Evolutionary conservation across 2,329 filamentous ascomycete genomes (phyloP).

Genomic region (Fusarium neocosmosporiellum): DNA sequence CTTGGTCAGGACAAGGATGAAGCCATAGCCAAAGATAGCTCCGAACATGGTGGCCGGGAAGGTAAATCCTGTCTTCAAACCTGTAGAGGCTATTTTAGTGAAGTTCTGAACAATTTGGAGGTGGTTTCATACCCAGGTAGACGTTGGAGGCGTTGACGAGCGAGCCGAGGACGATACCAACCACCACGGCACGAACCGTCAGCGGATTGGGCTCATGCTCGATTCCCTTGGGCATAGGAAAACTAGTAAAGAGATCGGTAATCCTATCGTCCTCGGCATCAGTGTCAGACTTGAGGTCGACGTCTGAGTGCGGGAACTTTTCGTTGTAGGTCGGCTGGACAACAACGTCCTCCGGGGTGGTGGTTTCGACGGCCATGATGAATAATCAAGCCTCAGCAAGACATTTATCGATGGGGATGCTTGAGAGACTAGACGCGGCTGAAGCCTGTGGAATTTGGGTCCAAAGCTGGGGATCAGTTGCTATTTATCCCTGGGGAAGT

Average conservation of each 20-base stretch:
- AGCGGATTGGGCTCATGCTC: neutral
- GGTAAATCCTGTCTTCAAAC: conserved; percentile 64
- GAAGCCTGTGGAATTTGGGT: neutral
- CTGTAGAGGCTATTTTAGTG: conserved; percentile 35
- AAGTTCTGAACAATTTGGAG: neutral
- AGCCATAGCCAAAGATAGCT: conserved; percentile 69
- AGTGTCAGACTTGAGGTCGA: neutral
- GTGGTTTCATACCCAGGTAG: neutral
- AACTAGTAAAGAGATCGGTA: neutral
- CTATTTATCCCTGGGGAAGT: neutral
- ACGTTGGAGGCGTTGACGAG: neutral
- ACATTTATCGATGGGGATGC: neutral
- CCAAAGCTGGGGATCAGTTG: neutral
- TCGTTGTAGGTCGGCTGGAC: neutral
- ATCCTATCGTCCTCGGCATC: neutral
- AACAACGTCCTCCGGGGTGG: neutral
- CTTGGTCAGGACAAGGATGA: conserved; percentile 65
- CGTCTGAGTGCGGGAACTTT: neutral
- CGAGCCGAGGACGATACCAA: neutral
- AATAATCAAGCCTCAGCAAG: neutral
- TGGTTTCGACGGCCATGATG: neutral
- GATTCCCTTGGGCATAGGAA: neutral
- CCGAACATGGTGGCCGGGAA: conserved; percentile 61
- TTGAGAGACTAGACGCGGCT: neutral
- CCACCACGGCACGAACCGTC: neutral